phyloP scores from a whole-genome alignment of 169 alveolate species.

The Plasmodium chabaudi region DNA sequence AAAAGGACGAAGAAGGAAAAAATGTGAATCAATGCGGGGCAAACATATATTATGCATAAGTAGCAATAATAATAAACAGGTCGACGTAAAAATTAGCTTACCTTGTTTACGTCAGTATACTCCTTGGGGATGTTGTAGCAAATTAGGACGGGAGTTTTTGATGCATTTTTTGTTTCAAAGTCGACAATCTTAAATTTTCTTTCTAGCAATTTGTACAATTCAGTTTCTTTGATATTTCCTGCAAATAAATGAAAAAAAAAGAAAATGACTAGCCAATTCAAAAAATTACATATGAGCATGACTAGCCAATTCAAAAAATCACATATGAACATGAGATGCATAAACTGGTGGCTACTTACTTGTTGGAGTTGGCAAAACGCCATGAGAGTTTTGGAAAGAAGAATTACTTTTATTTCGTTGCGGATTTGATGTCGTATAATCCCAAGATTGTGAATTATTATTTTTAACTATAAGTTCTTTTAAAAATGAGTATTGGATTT shows the following conservation, averaged over 20 bases:
- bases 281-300: too few relatives aligned
- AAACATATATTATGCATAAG: too few relatives aligned
- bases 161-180: slow-evolving; percentile 77
- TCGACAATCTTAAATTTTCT: slow-evolving; percentile 75
- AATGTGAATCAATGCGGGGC: not conserved
- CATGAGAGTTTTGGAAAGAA: slow-evolving; percentile 31
- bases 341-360: slow-evolving; percentile 4
- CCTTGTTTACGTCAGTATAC: slow-evolving; percentile 79
- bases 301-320: not conserved
- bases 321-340: not conserved
- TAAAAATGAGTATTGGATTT: slow-evolving; percentile 78
- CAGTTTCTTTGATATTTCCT: slow-evolving; percentile 51
- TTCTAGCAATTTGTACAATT: slow-evolving; percentile 69
- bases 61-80: too few relatives aligned
- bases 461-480: slow-evolving; percentile 78
- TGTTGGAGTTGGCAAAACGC: slow-evolving; percentile 69
- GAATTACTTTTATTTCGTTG: slow-evolving; percentile 15
- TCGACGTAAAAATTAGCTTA: not conserved
- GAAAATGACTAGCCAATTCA: not conserved
- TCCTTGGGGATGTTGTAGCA: slow-evolving; percentile 81
- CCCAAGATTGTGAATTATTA: slow-evolving; percentile 80
- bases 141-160: slow-evolving; percentile 84
- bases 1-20: slow-evolving; percentile 1
- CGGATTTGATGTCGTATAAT: slow-evolving; percentile 71
- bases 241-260: slow-evolving; percentile 10